phyloP scores from a whole-genome alignment of 257 asterid species.

The Capsicum pubescens region DNA sequence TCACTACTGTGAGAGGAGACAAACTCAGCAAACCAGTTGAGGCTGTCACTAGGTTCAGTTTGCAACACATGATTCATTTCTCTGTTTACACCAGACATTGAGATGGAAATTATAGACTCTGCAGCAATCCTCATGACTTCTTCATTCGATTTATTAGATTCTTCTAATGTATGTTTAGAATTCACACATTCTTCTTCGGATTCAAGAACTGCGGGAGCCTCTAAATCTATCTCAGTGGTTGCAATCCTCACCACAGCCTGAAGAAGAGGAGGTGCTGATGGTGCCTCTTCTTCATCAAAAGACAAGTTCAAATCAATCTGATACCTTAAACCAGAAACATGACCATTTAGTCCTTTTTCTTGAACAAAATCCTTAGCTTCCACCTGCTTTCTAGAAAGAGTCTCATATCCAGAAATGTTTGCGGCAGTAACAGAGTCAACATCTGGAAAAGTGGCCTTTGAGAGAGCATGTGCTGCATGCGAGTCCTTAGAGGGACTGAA shows the following conservation, averaged over 20 bases:
- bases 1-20: conserved; percentile 39
- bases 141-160: conserved; percentile 34
- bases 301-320: conserved; percentile 76
- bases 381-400: conserved; percentile 24
- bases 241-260: conserved; percentile 45
- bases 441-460: conserved; percentile 27
- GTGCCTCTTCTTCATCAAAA: conserved; percentile 57
- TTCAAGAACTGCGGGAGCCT: conserved; percentile 51
- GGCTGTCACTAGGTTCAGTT: conserved; percentile 34
- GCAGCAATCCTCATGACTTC: conserved; percentile 63
- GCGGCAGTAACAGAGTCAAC: conserved; percentile 12
- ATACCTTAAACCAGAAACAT: conserved; percentile 45
- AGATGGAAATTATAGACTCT: conserved; percentile 66
- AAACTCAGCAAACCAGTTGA: conserved; percentile 66
- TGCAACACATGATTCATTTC: conserved; percentile 32
- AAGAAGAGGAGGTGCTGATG: conserved; percentile 44
- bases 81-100: conserved; percentile 33
- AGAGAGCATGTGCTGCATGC: conserved; percentile 24
- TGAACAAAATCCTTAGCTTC: conserved; percentile 32
- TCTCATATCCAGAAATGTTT: conserved; percentile 28
- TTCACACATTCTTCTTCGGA: conserved; percentile 33
- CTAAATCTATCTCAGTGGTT: conserved; percentile 57
- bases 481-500: conserved; percentile 27
- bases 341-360: conserved; percentile 35
- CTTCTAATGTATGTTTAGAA: conserved; percentile 23